Conservation (phyloP, 2,329 filamentous ascomycete species). For the Colletotrichum simmondsii region DNA sequence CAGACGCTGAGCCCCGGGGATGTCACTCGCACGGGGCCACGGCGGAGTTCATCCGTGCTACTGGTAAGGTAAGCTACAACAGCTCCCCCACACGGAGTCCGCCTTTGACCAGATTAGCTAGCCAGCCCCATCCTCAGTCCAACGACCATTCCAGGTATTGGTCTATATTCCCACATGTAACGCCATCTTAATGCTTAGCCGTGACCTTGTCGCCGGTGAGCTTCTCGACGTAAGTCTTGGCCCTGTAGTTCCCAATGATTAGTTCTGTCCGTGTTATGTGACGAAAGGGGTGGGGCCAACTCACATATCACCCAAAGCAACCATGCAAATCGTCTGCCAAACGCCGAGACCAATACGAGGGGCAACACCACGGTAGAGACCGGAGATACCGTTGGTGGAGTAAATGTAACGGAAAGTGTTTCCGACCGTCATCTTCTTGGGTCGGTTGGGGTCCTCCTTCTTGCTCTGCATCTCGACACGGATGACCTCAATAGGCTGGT, state of each 20-base stretch:
- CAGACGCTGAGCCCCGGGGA: slow-evolving; percentile 26
- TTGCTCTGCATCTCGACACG: slow-evolving; percentile 99
- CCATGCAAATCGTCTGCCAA: slow-evolving; percentile 99
- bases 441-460: slow-evolving; percentile 95
- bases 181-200: slow-evolving; percentile 72
- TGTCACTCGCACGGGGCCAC: slow-evolving; percentile 28
- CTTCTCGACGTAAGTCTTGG: slow-evolving; percentile 75
- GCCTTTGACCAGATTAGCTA: slow-evolving; percentile 3
- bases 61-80: background rate
- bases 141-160: slow-evolving; percentile 29
- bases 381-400: slow-evolving; percentile 84
- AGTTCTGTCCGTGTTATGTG: slow-evolving; percentile 34
- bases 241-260: slow-evolving; percentile 55
- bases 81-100: slow-evolving; percentile 21
- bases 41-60: slow-evolving; percentile 5
- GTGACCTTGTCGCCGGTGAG: slow-evolving; percentile 72
- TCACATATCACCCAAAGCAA: slow-evolving; percentile 97
- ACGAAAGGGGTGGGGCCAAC: slow-evolving; percentile 49
- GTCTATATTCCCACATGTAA: slow-evolving; percentile 39
- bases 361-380: slow-evolving; percentile 94
- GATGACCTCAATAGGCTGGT: slow-evolving; percentile 99
- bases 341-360: slow-evolving; percentile 94
- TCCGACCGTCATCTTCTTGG: slow-evolving; percentile 98
- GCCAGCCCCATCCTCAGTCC: slow-evolving; percentile 3
- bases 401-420: slow-evolving; percentile 92